These are phyloP conservation scores for Agaricus bisporus DNA, from an alignment of 768 basidiomycete genomes.

Conservation along the genomic window DNA sequence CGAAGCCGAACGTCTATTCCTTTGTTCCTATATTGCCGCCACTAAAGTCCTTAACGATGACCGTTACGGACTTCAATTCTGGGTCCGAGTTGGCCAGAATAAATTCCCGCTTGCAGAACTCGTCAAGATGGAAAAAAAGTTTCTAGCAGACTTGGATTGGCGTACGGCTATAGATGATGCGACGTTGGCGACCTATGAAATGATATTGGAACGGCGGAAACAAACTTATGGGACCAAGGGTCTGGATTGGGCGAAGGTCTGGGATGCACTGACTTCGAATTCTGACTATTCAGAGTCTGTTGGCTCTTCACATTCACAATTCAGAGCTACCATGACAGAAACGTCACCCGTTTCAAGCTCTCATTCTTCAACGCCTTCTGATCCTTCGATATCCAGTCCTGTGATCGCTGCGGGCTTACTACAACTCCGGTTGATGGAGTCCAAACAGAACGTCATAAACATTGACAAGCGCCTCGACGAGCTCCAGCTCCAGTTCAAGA, in stretches of 20 bases:
- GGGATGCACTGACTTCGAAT: neutral
- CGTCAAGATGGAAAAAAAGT: conserved; percentile 3
- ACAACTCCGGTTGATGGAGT: conserved; percentile 2
- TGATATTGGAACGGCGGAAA: conserved; percentile 3
- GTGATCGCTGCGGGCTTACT: conserved; percentile 1
- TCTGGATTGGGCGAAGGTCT: neutral
- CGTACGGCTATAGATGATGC: conserved; percentile 8
- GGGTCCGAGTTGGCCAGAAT: conserved; percentile 9
- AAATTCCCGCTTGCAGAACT: conserved; percentile 5
- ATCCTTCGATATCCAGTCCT: neutral
- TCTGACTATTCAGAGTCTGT: neutral
- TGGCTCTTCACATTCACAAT: neutral
- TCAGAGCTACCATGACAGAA: neutral
- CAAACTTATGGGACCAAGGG: neutral
- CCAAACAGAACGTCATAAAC: neutral
- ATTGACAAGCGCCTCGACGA: conserved; percentile 6
- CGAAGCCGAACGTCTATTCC: conserved; percentile 8
- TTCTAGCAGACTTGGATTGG: conserved; percentile 6
- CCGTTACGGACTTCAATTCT: conserved; percentile 7
- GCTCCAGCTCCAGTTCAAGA: conserved; percentile 2
- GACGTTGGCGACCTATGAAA: conserved; percentile 3
- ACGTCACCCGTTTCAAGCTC: neutral
- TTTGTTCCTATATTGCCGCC: conserved; percentile 7
- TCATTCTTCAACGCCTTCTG: neutral
- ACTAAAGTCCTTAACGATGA: conserved; percentile 9